A percentile compares a stretch with the other conserved stretches of the same genome.
Evolutionary conservation across 768 basidiomycete species (phyloP).

Genomic region (Pholiota microspora): DNA sequence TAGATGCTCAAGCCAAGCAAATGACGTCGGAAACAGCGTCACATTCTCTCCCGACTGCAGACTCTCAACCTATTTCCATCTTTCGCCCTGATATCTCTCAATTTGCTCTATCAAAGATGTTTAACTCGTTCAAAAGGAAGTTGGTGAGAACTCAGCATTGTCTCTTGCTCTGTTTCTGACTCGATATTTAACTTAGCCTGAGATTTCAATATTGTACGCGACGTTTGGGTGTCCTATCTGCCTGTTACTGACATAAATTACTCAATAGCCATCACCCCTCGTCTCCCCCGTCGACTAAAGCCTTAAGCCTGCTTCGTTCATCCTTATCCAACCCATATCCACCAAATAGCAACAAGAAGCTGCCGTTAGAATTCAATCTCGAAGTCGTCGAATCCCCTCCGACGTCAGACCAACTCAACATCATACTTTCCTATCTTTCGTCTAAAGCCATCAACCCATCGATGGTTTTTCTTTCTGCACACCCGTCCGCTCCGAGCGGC

Average conservation of each 20-base stretch:
- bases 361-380: constrained; percentile 67
- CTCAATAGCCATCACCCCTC: constrained; percentile 56
- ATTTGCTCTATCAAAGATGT: neutral
- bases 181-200: constrained; percentile 35
- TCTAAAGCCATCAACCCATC: constrained; percentile 36
- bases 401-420: constrained; percentile 64
- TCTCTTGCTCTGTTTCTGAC: neutral
- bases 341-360: constrained; percentile 36
- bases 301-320: constrained; percentile 56
- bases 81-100: neutral
- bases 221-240: neutral
- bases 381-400: constrained; percentile 70
- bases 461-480: constrained; percentile 57
- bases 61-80: neutral
- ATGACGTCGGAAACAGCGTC: too few species aligned
- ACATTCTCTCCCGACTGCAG: neutral
- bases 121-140: constrained; percentile 30
- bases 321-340: constrained; percentile 66
- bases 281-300: constrained; percentile 63
- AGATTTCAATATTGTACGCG: constrained; percentile 67
- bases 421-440: constrained; percentile 62
- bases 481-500: constrained; percentile 45
- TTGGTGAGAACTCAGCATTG: constrained; percentile 24
- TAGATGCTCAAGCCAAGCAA: too few species aligned
- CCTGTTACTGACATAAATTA: neutral